Evolutionary conservation across 148 eudicot genomes (phyloP).

Genomic region (Rhododendron molle): DNA sequence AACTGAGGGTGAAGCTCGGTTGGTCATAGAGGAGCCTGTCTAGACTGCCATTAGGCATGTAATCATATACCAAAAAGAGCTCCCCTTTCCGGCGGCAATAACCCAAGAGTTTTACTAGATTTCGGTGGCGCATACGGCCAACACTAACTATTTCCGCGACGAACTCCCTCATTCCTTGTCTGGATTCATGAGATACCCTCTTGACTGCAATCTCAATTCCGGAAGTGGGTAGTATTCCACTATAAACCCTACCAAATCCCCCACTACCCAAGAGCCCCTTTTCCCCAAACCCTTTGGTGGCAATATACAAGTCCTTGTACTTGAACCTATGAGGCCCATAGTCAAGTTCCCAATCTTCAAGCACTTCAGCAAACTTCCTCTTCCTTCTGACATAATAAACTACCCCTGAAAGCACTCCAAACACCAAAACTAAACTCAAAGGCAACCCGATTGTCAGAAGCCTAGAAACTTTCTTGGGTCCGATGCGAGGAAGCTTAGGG

Average conservation of each 20-base stretch:
- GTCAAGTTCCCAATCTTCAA: constrained; percentile 52
- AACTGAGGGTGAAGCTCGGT: constrained; percentile 16
- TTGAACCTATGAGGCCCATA: constrained; percentile 45
- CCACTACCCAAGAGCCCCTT: constrained; percentile 28
- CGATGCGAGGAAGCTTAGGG: constrained; percentile 24
- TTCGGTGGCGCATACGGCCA: constrained; percentile 30
- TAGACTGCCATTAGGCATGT: constrained; percentile 34
- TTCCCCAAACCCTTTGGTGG: constrained; percentile 51
- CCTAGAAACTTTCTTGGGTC: constrained; percentile 12
- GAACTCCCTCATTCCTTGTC: constrained; percentile 34
- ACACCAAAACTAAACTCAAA: background rate
- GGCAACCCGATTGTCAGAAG: constrained; percentile 12
- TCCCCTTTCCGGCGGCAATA: constrained; percentile 29
- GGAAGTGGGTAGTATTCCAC: constrained; percentile 8
- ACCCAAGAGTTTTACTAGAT: constrained; percentile 26
- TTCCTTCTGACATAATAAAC: constrained; percentile 22
- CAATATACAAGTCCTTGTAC: constrained; percentile 39
- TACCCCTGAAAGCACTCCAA: background rate
- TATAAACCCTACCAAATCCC: constrained; percentile 33
- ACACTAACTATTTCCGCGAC: constrained; percentile 32
- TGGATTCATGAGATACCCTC: constrained; percentile 31
- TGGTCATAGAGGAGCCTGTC: constrained; percentile 26
- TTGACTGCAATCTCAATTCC: constrained; percentile 29
- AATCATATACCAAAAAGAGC: constrained; percentile 23
- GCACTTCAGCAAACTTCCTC: constrained; percentile 43